These are phyloP conservation scores for Cinnamomum micranthum DNA, from an alignment of 164 flowering plant genomes.

Conservation along the genomic window DNA sequence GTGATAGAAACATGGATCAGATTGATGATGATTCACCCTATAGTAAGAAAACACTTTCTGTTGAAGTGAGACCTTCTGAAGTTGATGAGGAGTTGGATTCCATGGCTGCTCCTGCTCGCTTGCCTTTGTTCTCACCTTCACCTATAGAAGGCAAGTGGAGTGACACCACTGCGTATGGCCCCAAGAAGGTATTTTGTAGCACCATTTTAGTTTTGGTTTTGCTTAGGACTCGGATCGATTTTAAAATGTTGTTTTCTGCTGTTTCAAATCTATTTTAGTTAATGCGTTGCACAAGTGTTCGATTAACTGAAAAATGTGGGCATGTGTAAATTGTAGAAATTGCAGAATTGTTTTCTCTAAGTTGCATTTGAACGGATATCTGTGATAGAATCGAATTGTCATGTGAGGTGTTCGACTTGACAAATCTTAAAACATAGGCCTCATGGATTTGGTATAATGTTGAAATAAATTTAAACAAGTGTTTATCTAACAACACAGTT, in stretches of 20 bases:
- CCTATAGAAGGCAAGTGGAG: conserved; percentile 56
- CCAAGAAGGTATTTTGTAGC: conserved; percentile 60
- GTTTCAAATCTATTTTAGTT: too few species aligned
- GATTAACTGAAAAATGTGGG: neutral
- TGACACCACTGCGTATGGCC: conserved; percentile 60
- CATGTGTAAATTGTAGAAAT: neutral
- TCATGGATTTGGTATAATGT: too few species aligned
- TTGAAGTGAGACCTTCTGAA: conserved; percentile 36
- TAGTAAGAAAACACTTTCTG: conserved; percentile 21
- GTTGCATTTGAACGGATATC: too few species aligned
- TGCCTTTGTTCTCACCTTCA: conserved; percentile 32
- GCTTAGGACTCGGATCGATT: neutral
- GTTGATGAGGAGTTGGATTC: conserved; percentile 34
- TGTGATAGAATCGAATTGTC: too few species aligned
- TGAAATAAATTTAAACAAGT: too few species aligned
- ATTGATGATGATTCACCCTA: conserved; percentile 68
- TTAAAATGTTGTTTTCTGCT: neutral
- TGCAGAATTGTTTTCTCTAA: neutral
- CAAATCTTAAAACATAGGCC: too few species aligned
- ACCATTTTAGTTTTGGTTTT: neutral
- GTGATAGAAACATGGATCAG: conserved; percentile 23
- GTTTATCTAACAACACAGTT: neutral
- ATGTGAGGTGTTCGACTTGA: too few species aligned
- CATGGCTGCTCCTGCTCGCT: conserved; percentile 17
- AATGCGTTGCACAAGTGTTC: too few species aligned